Base-by-base conservation (phyloP, 1,284 basidiomycete genomes). In the Anthracocystis walkeri region DNA sequence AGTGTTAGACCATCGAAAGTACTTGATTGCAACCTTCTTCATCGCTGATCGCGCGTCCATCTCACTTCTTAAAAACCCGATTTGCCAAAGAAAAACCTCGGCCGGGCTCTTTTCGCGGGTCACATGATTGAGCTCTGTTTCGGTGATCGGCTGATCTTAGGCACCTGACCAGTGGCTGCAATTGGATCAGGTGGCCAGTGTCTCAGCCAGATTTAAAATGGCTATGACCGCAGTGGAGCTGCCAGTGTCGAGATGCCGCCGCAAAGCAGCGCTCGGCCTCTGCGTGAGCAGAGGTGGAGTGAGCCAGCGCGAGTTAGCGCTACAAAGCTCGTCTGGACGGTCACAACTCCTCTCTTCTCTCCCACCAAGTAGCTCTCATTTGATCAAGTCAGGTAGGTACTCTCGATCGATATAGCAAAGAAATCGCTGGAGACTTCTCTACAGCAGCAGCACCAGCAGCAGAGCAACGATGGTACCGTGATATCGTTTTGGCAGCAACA, bases 331-430 rank as follows among this genome's bases (percentile, higher is more conserved):
- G 52, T 27, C 41, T 50, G 11, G 41, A 45, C n/a, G 20, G 12
- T 44, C 21, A 16, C 58, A 14, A 2, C 23, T 33, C 8, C 64
- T 67, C 68, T 72, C 65, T 66, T 70, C 61, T 33, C 58, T 57
- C 59, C 74, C 74, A 72, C 74, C 74, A 76, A 71, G 62, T 61
- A 75, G 55, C 74, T 76, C 69, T 76, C 74, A 67, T 76, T 72
- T 69, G 65, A 76, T 62, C 68, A 72, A 68, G 65, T 65, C 46
- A 72, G 57, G 74, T 76, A 72, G 65, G 74, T 76, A 65, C 40
- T 23, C 52, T 35, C 35, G 35, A 38, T 14, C 33, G 7, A 20
- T 45, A 48, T 18, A 7, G 12, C 23, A 33, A 44, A 40, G 54
- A 65, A 44, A 61, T 40, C 52, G 67, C 64, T 63, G 51, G 49